Conservation (phyloP, 75 land plant genomes). For the Ceratopteris richardii region DNA sequence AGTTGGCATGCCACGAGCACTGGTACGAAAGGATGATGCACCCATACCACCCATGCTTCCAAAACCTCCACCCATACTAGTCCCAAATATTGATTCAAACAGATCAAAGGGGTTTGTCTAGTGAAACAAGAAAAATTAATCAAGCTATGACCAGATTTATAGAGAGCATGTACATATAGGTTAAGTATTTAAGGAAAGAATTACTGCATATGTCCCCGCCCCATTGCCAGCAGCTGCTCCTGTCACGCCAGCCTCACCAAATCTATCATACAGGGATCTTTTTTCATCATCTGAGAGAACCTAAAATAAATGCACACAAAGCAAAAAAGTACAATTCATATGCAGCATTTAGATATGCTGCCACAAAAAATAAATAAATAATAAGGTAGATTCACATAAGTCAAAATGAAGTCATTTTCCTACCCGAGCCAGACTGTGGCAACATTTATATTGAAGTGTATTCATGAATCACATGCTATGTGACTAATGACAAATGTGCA, state of each 20-base stretch:
- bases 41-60: conserved; percentile 67
- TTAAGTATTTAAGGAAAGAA: background rate
- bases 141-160: no score
- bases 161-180: no score
- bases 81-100: conserved; percentile 93
- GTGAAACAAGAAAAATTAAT: no score
- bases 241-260: conserved; percentile 94
- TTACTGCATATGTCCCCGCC: conserved; percentile 69
- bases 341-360: no score
- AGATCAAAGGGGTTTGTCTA: conserved; percentile 98
- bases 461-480: no score
- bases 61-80: conserved; percentile 77
- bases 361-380: no score
- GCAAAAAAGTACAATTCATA: background rate
- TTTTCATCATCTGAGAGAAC: conserved; percentile 97
- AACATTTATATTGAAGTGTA: no score
- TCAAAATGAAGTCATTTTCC: no score
- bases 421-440: no score
- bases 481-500: no score
- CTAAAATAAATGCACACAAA: conserved; percentile 32
- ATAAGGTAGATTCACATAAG: no score
- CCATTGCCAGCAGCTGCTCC: conserved; percentile 51
- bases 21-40: conserved; percentile 49
- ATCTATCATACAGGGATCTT: conserved; percentile 85
- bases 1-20: conserved; percentile 43